These are phyloP conservation scores for Diplogelasinospora grovesii DNA, from an alignment of 495 filamentous ascomycete species.

Conservation along the genomic window DNA sequence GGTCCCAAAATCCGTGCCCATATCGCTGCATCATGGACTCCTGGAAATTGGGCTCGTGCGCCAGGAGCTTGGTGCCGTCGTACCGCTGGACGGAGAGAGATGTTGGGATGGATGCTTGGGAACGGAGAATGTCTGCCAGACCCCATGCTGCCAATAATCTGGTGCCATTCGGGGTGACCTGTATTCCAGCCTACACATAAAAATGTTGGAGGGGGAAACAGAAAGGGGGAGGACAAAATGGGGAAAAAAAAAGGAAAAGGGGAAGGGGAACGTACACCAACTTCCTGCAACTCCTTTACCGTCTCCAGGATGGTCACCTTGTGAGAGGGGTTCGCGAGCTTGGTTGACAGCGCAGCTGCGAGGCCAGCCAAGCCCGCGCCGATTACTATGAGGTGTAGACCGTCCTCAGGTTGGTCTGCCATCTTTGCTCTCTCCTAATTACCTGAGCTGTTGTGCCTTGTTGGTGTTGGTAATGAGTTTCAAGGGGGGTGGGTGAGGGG, in stretches of 20 bases:
- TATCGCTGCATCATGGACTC: constrained; percentile 36
- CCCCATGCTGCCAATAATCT: constrained; percentile 44
- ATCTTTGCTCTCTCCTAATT: not conserved
- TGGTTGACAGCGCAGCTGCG: constrained; percentile 48
- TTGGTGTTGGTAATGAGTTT: no score
- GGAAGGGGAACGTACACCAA: constrained; percentile 32
- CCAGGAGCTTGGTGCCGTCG: constrained; percentile 47
- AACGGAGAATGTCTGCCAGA: constrained; percentile 38
- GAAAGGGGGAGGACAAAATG: not conserved
- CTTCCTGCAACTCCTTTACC: constrained; percentile 30
- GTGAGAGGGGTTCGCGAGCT: constrained; percentile 41
- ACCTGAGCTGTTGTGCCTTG: no score
- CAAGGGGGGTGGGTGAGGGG: no score
- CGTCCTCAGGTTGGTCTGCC: constrained; percentile 5
- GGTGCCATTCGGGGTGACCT: constrained; percentile 48
- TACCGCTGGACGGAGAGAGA: constrained; percentile 54
- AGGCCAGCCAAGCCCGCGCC: constrained; percentile 55
- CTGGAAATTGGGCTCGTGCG: constrained; percentile 44
- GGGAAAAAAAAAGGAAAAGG: constrained; percentile 34
- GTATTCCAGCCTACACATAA: constrained; percentile 42
- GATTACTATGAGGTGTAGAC: constrained; percentile 40
- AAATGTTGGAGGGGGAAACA: not conserved
- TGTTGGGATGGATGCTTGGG: constrained; percentile 44
- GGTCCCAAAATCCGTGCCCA: constrained; percentile 45
- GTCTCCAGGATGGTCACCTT: constrained; percentile 50